These are phyloP conservation scores for Persicaria tinctoria DNA, from an alignment of 148 eudicot species.

Conservation along the genomic window DNA sequence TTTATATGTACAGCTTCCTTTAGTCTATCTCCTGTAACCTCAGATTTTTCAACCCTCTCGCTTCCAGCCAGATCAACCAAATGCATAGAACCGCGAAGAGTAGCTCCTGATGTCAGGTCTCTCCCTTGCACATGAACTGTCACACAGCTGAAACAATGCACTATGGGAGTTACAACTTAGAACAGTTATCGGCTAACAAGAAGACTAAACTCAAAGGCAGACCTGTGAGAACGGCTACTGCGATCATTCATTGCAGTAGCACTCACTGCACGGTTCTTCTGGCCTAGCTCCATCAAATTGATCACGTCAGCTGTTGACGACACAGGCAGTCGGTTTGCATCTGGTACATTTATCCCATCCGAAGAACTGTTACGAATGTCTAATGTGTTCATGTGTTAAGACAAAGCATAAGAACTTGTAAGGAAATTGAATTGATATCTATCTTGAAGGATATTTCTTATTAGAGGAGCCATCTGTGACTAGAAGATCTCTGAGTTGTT, in stretches of 20 bases:
- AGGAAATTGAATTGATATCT: neutral
- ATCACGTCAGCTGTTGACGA: slow-evolving; percentile 77
- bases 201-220: slow-evolving; percentile 2
- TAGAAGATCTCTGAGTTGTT: slow-evolving; percentile 95
- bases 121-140: slow-evolving; percentile 93
- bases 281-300: slow-evolving; percentile 71
- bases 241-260: slow-evolving; percentile 90
- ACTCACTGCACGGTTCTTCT: slow-evolving; percentile 81
- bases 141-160: slow-evolving; percentile 61
- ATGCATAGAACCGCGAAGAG: slow-evolving; percentile 81
- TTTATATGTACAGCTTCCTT: slow-evolving; percentile 95
- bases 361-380: slow-evolving; percentile 74
- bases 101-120: slow-evolving; percentile 65
- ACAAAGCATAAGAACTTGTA: slow-evolving; percentile 10
- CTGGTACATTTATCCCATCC: slow-evolving; percentile 83
- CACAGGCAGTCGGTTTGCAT: slow-evolving; percentile 74
- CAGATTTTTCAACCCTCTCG: slow-evolving; percentile 83
- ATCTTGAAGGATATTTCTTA: slow-evolving; percentile 77
- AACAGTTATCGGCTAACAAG: neutral
- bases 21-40: slow-evolving; percentile 76
- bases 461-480: slow-evolving; percentile 50
- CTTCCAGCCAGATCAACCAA: slow-evolving; percentile 97
- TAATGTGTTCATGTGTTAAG: slow-evolving; percentile 66
- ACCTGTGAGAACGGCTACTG: slow-evolving; percentile 99
- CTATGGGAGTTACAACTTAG: neutral